A percentile compares a stretch with the other conserved stretches of the same genome.
phyloP scores from a whole-genome alignment of 352 stramenopile genomes.

The Pythium grandisporangium region DNA sequence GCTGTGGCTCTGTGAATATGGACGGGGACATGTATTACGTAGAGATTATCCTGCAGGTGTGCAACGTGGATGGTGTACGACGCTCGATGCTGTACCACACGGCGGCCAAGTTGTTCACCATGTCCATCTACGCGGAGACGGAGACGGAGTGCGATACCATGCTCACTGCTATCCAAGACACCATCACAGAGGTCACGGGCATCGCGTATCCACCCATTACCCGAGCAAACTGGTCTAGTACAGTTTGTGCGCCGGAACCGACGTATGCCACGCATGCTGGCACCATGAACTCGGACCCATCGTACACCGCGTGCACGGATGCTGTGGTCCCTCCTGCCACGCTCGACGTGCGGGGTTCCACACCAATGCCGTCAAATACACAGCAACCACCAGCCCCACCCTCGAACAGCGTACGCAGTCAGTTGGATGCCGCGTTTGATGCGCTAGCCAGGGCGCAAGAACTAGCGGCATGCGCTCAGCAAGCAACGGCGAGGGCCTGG shows the following conservation, averaged over 20 bases:
- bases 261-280: too few species aligned
- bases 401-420: neutral
- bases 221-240: neutral
- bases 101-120: constrained; percentile 3
- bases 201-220: constrained; percentile 1
- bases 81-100: constrained; percentile 14
- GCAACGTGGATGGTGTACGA: constrained; percentile 4
- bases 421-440: constrained; percentile 24
- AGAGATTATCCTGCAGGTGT: constrained; percentile 11
- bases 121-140: constrained; percentile 8
- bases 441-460: constrained; percentile 23
- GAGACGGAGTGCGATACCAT: constrained; percentile 4
- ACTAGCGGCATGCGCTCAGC: neutral
- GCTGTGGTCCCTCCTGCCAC: too few species aligned
- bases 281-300: too few species aligned
- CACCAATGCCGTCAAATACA: neutral
- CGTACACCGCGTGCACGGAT: too few species aligned
- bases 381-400: too few species aligned
- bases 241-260: neutral
- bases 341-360: too few species aligned
- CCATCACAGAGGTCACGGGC: neutral
- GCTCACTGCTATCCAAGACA: neutral
- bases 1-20: too few species aligned
- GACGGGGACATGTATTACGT: too few species aligned
- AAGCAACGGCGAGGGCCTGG: constrained; percentile 10